Percentiles rank a stretch among this genome's conserved stretches.
Evolutionary conservation across 1,139 yeast genomes (phyloP).

Genomic region (Nakaseomyces bracarensis): DNA sequence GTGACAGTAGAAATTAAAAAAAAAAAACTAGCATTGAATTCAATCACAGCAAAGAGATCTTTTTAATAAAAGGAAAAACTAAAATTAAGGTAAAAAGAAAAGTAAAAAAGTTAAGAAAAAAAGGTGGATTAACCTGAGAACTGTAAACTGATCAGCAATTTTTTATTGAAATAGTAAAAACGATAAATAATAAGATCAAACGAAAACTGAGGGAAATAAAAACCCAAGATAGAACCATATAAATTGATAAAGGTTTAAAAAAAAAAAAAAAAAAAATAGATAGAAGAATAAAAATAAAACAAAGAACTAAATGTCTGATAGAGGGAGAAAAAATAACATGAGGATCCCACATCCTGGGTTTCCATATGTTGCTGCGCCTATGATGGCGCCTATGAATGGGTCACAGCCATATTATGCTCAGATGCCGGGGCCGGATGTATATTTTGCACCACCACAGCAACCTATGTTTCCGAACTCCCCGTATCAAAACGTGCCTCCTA

Average conservation of each 20-base stretch:
- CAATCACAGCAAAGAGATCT: too few species aligned
- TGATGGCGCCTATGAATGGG: slow-evolving; percentile 1
- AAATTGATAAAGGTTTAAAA: not conserved
- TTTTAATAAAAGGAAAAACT: too few species aligned
- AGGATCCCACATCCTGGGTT: slow-evolving; percentile 2
- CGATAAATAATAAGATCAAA: too few species aligned
- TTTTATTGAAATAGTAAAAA: too few species aligned
- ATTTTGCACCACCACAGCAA: slow-evolving; percentile 10
- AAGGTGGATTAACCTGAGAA: too few species aligned
- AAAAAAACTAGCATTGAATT: too few species aligned
- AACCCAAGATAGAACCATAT: not conserved
- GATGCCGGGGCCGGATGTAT: slow-evolving; percentile 3
- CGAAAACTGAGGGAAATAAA: too few species aligned
- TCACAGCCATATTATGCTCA: slow-evolving; percentile 3
- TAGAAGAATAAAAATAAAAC: not conserved
- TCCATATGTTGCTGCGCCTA: not conserved
- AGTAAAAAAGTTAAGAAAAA: too few species aligned
- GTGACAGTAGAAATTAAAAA: too few species aligned
- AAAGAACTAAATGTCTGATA: not conserved
- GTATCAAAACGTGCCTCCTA: slow-evolving; percentile 33
- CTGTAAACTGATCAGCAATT: too few species aligned
- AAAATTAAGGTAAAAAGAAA: too few species aligned
- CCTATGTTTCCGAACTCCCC: slow-evolving; percentile 16
- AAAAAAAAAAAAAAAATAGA: not conserved
- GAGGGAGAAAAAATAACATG: slow-evolving; percentile 1